Percentiles rank a stretch among this genome's conserved stretches.
phyloP scores from a whole-genome alignment of 805 yeast genomes.

The Wickerhamomyces kurtzmanii region DNA sequence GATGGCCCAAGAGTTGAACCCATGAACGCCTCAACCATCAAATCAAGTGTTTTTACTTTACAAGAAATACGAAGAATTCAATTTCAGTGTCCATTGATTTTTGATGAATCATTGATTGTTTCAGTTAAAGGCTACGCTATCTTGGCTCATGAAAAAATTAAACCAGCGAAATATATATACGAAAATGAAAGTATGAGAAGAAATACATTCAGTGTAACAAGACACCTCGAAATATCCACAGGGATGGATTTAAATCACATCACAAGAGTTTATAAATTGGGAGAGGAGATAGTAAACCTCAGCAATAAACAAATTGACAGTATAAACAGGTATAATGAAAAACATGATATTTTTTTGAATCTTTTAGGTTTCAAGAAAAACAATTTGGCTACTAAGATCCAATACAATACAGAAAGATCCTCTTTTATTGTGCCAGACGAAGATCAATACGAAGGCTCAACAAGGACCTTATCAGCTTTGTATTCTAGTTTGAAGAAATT shows the following conservation, averaged over 20 bases:
- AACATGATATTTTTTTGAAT: constrained; percentile 40
- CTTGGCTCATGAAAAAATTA: constrained; percentile 42
- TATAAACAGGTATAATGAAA: constrained; percentile 22
- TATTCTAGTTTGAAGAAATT: constrained; percentile 47
- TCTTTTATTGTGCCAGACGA: constrained; percentile 62
- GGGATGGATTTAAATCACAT: constrained; percentile 32
- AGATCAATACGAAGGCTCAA: constrained; percentile 50
- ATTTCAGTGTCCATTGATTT: constrained; percentile 50
- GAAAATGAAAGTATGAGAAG: constrained; percentile 40
- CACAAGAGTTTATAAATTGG: constrained; percentile 31
- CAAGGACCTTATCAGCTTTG: constrained; percentile 55
- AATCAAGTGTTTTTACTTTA: constrained; percentile 38
- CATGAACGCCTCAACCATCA: constrained; percentile 31
- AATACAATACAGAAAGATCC: constrained; percentile 44
- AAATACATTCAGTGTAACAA: constrained; percentile 39
- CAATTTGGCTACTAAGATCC: constrained; percentile 31
- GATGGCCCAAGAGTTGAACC: constrained; percentile 33
- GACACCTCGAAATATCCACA: constrained; percentile 26
- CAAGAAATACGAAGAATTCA: constrained; percentile 56
- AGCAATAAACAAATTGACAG: constrained; percentile 24
- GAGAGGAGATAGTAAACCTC: constrained; percentile 32
- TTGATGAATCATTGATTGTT: constrained; percentile 46
- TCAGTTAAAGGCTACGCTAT: constrained; percentile 67
- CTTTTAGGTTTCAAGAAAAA: constrained; percentile 58
- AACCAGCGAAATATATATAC: constrained; percentile 41